Evolutionary conservation across 2,329 filamentous ascomycete genomes (phyloP), one percentile per base, ranked within the genome.

Genomic region (Thielaviopsis punctulata): DNA sequence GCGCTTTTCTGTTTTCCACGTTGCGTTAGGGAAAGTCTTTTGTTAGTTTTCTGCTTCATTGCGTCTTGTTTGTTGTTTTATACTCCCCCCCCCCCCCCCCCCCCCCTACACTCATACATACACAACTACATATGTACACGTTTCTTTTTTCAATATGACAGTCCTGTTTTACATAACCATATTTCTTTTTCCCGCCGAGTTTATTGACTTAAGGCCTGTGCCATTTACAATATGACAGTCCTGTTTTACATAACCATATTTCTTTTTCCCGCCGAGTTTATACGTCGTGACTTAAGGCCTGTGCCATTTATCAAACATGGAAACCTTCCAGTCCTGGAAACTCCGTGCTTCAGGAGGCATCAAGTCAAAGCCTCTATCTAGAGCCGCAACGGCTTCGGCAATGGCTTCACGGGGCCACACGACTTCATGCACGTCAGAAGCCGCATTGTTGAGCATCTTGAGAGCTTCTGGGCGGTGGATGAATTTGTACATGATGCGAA

Each of bases 281-380:
- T n/a, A n/a, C n/a, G n/a, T n/a, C n/a, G n/a, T n/a, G n/a, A n/a
- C n/a, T n/a, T n/a, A n/a, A n/a, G 25, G 25, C 24, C 53, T 25
- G 23, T 44, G 30, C 53, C 74, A 80, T 55, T 73, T 67, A 56
- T 73, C 70, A 55, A 86, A 60, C 18, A 86, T 61, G 1, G 79
- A 80, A 4, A 86, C 78, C 23, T 72, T 71, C 82, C 82, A 87
- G n/a, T 73, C 75, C 60, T 76, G 70, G 57, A 84, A 83, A 24
- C 59, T 65, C 52, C 77, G 69, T 55, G 81, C 76, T 8, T 66
- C 66, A 0, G 58, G 61, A 1, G 82, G 82, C 8, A 86, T 61
- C 15, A 78, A 60, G 2, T 56, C 43, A 33, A 70, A 75, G 57
- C 73, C 79, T 7, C 60, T 60, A 10, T 66, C 60, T 23, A 87